Evolutionary conservation across 768 basidiomycete genomes (phyloP), one percentile per base, ranked within the genome.

Genomic region (Collybiopsis luxurians): DNA sequence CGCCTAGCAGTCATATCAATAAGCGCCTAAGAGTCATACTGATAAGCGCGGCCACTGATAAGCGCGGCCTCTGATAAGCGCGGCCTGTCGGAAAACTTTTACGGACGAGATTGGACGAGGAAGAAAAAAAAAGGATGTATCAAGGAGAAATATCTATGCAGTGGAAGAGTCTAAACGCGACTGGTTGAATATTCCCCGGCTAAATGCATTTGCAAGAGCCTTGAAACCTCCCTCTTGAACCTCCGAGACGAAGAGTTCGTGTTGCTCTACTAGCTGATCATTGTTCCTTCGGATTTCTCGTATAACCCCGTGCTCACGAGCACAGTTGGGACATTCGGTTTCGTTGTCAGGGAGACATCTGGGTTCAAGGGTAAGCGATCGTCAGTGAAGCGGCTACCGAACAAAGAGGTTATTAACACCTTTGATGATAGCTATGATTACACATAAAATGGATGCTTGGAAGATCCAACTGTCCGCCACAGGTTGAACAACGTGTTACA

Each of bases 391-490:
- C 50, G 28, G 34, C 31, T 19, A 44, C 38, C 21, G 34, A 31
- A 52, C 53, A 46, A 31, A 48, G 19, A 2, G 17, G 56, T 71
- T 34, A 34, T 34, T 34, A 5, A 67, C 72, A 92, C 92, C 95
- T 80, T 67, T 96, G 93, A 68, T 99, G 97, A 74, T 92, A 98
- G 59, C 92, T 94, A 68, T 98, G 97, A 64, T 89, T 87, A 71
- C 96, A 99, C 96, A 98, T 97, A 67, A 98, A 98, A 70, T 98
- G 95, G 5, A 98, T 80, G 61, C 85, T 89, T 0, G 97, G 96
- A 10, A 98, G 82, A 68, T 98, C 95, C 58, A 98, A 83, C 63
- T 90, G 92, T 1, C 88, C 92, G 15, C 86, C 81, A 69, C 97
- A 98, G 3, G 87, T 81, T 21, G 95, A 88, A 70, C 97, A 98